phyloP scores from a whole-genome alignment of 192 early-diverging fungal genomes.

The Backusella parvicylindrica region DNA sequence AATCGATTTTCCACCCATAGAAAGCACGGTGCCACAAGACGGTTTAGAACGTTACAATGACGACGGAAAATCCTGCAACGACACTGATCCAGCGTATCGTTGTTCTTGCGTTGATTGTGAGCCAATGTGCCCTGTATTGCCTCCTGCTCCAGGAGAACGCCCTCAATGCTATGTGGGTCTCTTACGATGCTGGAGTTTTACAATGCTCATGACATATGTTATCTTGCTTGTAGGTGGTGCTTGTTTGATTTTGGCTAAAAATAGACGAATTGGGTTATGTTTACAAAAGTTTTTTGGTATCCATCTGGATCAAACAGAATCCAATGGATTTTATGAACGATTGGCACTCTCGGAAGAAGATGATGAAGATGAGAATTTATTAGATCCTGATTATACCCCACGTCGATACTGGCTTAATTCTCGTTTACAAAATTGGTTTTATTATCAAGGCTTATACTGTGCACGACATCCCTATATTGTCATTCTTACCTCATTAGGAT shows the following conservation, averaged over 20 bases:
- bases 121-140: conserved; percentile 48
- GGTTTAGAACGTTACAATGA: conserved; percentile 18
- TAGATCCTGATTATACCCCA: conserved; percentile 45
- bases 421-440: conserved; percentile 56
- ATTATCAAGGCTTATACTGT: conserved; percentile 53
- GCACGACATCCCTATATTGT: conserved; percentile 52
- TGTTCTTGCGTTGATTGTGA: conserved; percentile 64
- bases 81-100: conserved; percentile 43
- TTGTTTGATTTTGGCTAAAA: background rate
- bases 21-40: conserved; percentile 10
- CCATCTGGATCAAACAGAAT: background rate
- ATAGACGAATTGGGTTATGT: background rate
- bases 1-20: conserved; percentile 51
- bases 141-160: conserved; percentile 43
- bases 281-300: background rate
- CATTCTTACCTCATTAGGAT: conserved; percentile 34
- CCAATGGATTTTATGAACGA: conserved; percentile 33
- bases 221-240: conserved; percentile 10
- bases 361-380: conserved; percentile 33
- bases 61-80: conserved; percentile 45
- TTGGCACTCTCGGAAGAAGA: conserved; percentile 42
- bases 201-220: conserved; percentile 39
- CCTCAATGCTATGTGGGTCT: conserved; percentile 38
- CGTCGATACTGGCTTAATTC: conserved; percentile 48
- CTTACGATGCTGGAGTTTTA: conserved; percentile 50